Base-by-base conservation (phyloP, 345 rosid species). In the Arabis alpina region DNA sequence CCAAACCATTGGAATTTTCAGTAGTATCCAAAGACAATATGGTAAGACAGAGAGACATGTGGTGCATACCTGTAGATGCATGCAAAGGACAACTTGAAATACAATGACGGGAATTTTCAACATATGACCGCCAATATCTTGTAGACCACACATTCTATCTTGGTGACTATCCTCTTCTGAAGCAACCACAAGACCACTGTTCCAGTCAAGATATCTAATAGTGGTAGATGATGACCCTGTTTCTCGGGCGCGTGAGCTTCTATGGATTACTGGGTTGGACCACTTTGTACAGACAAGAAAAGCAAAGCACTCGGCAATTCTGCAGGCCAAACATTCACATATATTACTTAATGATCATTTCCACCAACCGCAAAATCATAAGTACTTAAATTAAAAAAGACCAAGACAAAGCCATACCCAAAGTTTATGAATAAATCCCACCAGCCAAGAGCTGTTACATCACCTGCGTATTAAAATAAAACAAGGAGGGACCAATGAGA, bases 221-320 rank as follows among this genome's bases (percentile, higher is more conserved):
- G 84, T 50, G 49, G 84, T 67, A 24, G 90, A 86, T 52, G 98
- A 88, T 43, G 96, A 83, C 75, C 84, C 68, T 25, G 82, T 79
- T 52, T 85, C 93, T 70, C 88, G 83, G 30, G 81, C 56, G 12
- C 57, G 76, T 57, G 83, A 71, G 58, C 78, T 82, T 84, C 86
- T 85, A 78, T 94, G 99, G 72, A 94, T 94, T 64, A 80, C 81
- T 64, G 98, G 96, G 82, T 94, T 94, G n/a, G 98, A 91, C 99
- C 99, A 91, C 83, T 80, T 94, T 52, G 97, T 88, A 80, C 98
- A 91, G 73, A 94, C 98, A 61, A 94, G 90, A 76, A 87, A 94
- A 52, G 98, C 88, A 73, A 94, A 94, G 86, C 95, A 89, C 82
- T 94, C 95, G 25, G 99, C 98, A 77, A 91, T 87, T 71, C 99